Evolutionary conservation across 768 basidiomycete genomes (phyloP), one percentile per base, ranked within the genome.

Genomic region (Pulveroboletus sp.): DNA sequence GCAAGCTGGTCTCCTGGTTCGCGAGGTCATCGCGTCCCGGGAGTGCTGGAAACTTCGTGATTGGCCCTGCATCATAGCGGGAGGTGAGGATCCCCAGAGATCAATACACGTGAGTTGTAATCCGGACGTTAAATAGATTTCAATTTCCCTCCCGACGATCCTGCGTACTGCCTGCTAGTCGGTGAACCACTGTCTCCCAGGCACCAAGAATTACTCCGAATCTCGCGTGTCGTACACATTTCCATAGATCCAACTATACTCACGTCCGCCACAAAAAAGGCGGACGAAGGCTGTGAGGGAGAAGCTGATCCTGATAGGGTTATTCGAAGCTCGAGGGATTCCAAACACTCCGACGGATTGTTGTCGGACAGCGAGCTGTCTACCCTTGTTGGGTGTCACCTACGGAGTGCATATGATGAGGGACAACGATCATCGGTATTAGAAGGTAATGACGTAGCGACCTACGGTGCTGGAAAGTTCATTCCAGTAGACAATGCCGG

Each of bases 1-100:
- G 66, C 95, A 98, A 72, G 78, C 79, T 1, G 81, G 77, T 2
- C 82, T 97, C 50, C 68, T 97, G 2, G 57, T 87, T 27, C 79
- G 86, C 32, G 83, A 88, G 61, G 76, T 82, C 9, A 42, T 67
- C 24, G 69, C 67, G 31, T 89, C 89, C 57, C 76, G 80, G 57
- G 60, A 75, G 5, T 74, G 73, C 3, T 62, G 75, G 50, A 53
- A 64, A 13, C 65, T 70, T 37, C 61, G 66, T 1, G 53, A 74
- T 39, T 95, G 92, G 92, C 87, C 93, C 0, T 84, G 84, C 49
- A 72, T 94, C 49, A 71, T 96, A 35, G 82, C 87, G 0, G 94
- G 94, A 64, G 93, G 94, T 90, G 63, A 59, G 42, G 24, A 15
- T n/a, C 6, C 40, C 17, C 8, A 7, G 14, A 18, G n/a, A 46